Conservation (phyloP, 306 rosid genomes). For the Glycine soja region DNA sequence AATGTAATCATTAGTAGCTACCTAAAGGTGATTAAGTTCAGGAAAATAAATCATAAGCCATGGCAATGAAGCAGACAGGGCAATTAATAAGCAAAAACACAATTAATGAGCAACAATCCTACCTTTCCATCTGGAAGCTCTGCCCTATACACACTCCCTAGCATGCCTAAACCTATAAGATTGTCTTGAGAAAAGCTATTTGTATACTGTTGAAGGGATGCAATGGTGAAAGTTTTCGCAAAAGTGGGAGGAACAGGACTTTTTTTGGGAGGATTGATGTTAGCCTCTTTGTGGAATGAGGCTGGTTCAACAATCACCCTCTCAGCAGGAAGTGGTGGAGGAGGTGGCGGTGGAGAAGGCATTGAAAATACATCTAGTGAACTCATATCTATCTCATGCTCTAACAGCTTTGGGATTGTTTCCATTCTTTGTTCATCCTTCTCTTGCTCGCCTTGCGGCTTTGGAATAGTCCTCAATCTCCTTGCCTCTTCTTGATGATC, state of each 20-base stretch:
- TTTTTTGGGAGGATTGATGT: slow-evolving; percentile 58
- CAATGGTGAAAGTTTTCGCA: slow-evolving; percentile 81
- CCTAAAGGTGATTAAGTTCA: slow-evolving; percentile 20
- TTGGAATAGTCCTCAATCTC: slow-evolving; percentile 56
- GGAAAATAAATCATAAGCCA: slow-evolving; percentile 12
- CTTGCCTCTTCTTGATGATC: slow-evolving; percentile 56
- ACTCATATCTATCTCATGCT: slow-evolving; percentile 62
- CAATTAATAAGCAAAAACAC: background rate
- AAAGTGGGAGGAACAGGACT: slow-evolving; percentile 44
- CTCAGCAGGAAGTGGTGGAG: slow-evolving; percentile 60
- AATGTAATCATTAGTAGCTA: slow-evolving; percentile 27
- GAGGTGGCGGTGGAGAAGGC: slow-evolving; percentile 73
- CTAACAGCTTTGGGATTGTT: slow-evolving; percentile 61
- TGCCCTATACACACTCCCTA: slow-evolving; percentile 88
- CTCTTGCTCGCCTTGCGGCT: slow-evolving; percentile 55
- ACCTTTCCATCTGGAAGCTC: slow-evolving; percentile 90
- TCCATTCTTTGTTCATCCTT: slow-evolving; percentile 54
- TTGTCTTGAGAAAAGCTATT: slow-evolving; percentile 90
- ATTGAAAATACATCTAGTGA: slow-evolving; percentile 50
- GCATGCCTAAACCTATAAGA: slow-evolving; percentile 79
- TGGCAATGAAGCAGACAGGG: slow-evolving; percentile 9
- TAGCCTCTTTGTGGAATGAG: slow-evolving; percentile 47
- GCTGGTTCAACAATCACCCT: slow-evolving; percentile 67
- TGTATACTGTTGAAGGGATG: slow-evolving; percentile 88
- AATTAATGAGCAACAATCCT: slow-evolving; percentile 46